A percentile compares a stretch with the other conserved stretches of the same genome.
Conservation (phyloP, 176 grass and related monocot genomes). For the Triticum aestivum region DNA sequence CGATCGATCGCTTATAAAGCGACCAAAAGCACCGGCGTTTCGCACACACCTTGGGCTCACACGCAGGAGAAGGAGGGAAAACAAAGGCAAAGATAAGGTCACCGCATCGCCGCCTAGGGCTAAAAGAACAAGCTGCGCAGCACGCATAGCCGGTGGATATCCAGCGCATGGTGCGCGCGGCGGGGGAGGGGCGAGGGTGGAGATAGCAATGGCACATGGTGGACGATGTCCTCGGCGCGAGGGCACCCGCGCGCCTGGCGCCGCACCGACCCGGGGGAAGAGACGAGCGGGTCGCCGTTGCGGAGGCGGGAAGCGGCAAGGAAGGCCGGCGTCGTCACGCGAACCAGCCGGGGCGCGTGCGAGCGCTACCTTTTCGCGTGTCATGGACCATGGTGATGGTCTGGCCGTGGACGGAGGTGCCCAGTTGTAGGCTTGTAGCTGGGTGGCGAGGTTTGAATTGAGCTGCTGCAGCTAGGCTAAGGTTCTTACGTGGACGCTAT, state of each 20-base stretch:
- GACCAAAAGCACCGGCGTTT: too few relatives aligned
- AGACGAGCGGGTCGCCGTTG: not conserved
- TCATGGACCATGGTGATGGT: not conserved
- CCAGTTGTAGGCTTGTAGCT: too few relatives aligned
- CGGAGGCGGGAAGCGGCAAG: not conserved
- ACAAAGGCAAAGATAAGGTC: too few relatives aligned
- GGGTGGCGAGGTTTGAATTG: not conserved
- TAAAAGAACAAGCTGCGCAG: not conserved
- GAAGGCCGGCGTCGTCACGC: not conserved
- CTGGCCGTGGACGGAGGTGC: not conserved
- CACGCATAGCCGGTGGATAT: too few relatives aligned
- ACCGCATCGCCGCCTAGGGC: not conserved
- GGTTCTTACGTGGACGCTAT: not conserved
- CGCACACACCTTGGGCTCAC: too few relatives aligned
- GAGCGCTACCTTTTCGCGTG: too few relatives aligned
- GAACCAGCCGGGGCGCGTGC: not conserved
- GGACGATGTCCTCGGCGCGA: not conserved
- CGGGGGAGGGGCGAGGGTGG: not conserved
- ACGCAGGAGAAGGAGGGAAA: too few relatives aligned
- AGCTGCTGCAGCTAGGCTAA: too few relatives aligned
- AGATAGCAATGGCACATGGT: not conserved
- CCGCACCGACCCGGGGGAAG: not conserved
- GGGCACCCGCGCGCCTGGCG: not conserved
- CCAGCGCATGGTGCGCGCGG: not conserved
- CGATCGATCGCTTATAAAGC: too few relatives aligned